Conservation (phyloP, 352 stramenopile species). For the Phytophthora cryptogea region DNA sequence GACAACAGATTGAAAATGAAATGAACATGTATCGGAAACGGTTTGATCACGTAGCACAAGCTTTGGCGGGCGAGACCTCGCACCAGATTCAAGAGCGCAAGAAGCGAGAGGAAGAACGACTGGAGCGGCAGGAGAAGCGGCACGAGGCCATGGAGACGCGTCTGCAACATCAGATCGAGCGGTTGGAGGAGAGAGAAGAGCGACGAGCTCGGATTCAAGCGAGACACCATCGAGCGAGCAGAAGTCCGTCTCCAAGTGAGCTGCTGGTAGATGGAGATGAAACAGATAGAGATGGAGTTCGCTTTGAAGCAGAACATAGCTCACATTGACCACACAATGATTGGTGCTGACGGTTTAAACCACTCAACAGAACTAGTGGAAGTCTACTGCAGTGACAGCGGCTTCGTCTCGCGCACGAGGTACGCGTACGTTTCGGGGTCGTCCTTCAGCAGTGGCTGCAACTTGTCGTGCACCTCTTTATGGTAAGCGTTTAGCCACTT, state of each 20-base stretch:
- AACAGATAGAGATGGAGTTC: neutral
- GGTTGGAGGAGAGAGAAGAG: conserved; percentile 49
- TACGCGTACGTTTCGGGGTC: conserved; percentile 72
- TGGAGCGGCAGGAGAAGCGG: conserved; percentile 55
- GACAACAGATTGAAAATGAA: conserved; percentile 43
- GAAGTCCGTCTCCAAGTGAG: conserved; percentile 39
- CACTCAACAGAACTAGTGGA: conserved; percentile 1
- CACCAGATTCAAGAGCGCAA: conserved; percentile 66
- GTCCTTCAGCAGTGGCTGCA: conserved; percentile 87
- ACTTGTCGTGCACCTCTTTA: conserved; percentile 89
- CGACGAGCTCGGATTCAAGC: conserved; percentile 33
- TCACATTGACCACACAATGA: conserved; percentile 1
- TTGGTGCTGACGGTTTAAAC: neutral
- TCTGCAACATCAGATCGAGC: conserved; percentile 57
- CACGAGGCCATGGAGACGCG: conserved; percentile 47
- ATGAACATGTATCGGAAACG: conserved; percentile 48
- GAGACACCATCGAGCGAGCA: conserved; percentile 40
- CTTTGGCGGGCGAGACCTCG: conserved; percentile 61
- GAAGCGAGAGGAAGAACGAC: conserved; percentile 50
- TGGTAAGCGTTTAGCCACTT: conserved; percentile 97
- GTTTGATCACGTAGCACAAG: conserved; percentile 65
- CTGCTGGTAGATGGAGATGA: neutral
- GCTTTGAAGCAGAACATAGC: neutral
- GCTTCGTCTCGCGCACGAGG: conserved; percentile 77
- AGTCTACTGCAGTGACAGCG: conserved; percentile 36